A percentile compares a stretch with the other conserved stretches of the same genome.
These are phyloP conservation scores for Delonix regia DNA, from an alignment of 306 rosid species.

Conservation along the genomic window DNA sequence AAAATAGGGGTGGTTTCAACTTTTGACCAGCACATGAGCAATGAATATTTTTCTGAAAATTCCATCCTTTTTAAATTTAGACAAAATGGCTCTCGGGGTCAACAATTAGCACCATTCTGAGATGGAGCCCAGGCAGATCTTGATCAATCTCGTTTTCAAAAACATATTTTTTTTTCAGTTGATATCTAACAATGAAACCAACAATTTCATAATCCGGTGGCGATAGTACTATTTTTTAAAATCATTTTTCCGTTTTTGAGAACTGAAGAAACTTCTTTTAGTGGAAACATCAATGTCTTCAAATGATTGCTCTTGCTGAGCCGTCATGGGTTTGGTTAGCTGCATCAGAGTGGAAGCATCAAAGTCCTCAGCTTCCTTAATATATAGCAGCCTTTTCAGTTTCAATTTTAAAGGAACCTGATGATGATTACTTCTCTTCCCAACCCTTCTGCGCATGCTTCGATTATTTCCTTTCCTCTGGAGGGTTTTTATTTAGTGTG, in stretches of 20 bases:
- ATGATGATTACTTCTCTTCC: slow-evolving; percentile 42
- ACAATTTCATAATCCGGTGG: too few relatives aligned
- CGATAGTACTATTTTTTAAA: background rate
- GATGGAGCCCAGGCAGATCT: background rate
- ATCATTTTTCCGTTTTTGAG: background rate
- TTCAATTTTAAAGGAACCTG: slow-evolving; percentile 34
- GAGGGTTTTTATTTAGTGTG: background rate
- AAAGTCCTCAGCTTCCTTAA: slow-evolving; percentile 41
- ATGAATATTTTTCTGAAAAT: too few relatives aligned
- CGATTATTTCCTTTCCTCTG: too few relatives aligned
- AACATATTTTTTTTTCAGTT: background rate
- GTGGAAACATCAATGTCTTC: slow-evolving; percentile 36
- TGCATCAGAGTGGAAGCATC: slow-evolving; percentile 38
- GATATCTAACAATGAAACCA: background rate
- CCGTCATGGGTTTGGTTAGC: slow-evolving; percentile 44
- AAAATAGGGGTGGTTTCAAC: too few relatives aligned
- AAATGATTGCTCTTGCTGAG: slow-evolving; percentile 46
- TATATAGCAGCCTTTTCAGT: slow-evolving; percentile 39
- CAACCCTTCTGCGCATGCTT: slow-evolving; percentile 52
- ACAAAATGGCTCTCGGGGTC: background rate
- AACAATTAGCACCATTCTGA: background rate
- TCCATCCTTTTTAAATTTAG: background rate
- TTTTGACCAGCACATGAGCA: too few relatives aligned
- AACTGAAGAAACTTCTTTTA: slow-evolving; percentile 17
- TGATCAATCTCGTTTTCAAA: background rate